Conservation (phyloP, 2,329 filamentous ascomycete genomes). For the Penicillium paneum region DNA sequence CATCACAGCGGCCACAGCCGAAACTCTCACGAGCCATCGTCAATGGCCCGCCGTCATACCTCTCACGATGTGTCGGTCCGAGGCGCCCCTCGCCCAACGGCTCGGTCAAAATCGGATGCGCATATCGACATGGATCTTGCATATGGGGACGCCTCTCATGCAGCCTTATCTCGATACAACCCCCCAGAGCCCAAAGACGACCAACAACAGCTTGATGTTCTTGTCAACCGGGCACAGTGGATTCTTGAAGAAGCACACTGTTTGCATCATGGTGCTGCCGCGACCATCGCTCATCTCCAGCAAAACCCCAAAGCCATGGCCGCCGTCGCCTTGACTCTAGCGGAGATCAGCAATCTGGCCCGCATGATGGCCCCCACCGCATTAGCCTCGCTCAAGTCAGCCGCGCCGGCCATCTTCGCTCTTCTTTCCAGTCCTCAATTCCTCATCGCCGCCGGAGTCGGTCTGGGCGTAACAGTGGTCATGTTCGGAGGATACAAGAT, state of each 20-base stretch:
- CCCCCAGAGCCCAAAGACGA: conserved; percentile 47
- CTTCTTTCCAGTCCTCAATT: conserved; percentile 89
- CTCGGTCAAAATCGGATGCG: conserved; percentile 33
- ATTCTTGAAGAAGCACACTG: conserved; percentile 86
- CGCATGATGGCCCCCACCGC: conserved; percentile 82
- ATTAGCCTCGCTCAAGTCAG: conserved; percentile 69
- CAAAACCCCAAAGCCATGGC: conserved; percentile 87
- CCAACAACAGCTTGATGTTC: conserved; percentile 56
- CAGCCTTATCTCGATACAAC: conserved; percentile 48
- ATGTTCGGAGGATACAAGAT: conserved; percentile 98
- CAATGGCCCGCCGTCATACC: conserved; percentile 40
- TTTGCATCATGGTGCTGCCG: conserved; percentile 75
- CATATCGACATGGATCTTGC: conserved; percentile 84
- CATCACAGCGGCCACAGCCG: conserved; percentile 31
- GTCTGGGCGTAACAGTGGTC: conserved; percentile 89
- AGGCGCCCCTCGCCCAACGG: conserved; percentile 24
- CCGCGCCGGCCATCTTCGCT: conserved; percentile 80
- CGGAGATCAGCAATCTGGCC: conserved; percentile 80
- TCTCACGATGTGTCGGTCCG: conserved; percentile 33
- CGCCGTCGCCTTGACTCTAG: conserved; percentile 86
- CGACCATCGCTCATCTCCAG: conserved; percentile 77
- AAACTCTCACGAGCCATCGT: conserved; percentile 21
- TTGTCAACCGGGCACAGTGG: conserved; percentile 71
- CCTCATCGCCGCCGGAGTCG: conserved; percentile 83
- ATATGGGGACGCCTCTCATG: conserved; percentile 79